Conservation (phyloP, 2,329 filamentous ascomycete species). For the Talaromyces sp. region DNA sequence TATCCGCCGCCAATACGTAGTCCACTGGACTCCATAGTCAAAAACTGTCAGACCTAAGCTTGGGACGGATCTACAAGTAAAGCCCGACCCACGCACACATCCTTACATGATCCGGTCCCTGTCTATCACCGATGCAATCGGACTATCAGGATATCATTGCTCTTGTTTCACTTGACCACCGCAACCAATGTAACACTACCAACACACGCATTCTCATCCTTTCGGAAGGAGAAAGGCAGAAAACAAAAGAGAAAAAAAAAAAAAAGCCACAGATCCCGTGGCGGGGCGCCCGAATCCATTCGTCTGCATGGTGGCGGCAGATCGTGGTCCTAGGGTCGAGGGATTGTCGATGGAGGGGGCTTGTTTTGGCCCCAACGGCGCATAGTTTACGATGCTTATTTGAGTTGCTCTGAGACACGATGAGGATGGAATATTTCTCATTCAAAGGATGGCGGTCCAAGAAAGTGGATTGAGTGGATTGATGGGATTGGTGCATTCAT, state of each 20-base stretch:
- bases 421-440: too few species aligned
- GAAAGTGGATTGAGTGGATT: not conserved
- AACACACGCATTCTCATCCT: not conserved
- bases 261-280: constrained; percentile 1
- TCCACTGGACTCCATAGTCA: not conserved
- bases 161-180: not conserved
- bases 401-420: not conserved
- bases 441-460: too few species aligned
- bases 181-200: not conserved
- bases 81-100: not conserved
- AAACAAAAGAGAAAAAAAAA: too few species aligned
- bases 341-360: constrained; percentile 3
- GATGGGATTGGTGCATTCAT: not conserved
- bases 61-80: not conserved
- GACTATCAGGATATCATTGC: not conserved
- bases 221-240: too few species aligned
- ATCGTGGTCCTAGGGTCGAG: constrained; percentile 17
- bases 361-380: constrained; percentile 12
- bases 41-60: not conserved
- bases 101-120: constrained; percentile 4
- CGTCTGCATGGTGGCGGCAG: constrained; percentile 19
- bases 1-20: not conserved
- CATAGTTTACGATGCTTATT: constrained; percentile 3
- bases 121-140: not conserved
- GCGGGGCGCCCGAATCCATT: constrained; percentile 11